A percentile compares a stretch with the other conserved stretches of the same genome.
Conservation (phyloP, 1,284 basidiomycete genomes). For the Tilletia caries region DNA sequence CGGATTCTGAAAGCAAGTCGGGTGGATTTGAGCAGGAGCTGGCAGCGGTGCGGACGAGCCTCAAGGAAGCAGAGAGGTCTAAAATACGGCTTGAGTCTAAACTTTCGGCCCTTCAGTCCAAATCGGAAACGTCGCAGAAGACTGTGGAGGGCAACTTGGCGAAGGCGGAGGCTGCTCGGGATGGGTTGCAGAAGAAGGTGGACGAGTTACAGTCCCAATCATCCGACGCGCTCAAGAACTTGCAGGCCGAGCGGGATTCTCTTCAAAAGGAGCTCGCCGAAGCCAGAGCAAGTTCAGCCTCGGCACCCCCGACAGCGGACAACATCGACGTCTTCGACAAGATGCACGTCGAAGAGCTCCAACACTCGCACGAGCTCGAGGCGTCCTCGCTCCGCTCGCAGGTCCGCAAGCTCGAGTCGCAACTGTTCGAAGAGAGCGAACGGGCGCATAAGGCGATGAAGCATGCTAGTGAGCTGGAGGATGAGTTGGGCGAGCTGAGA, state of each 20-base stretch:
- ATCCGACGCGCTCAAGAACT: constrained; percentile 23
- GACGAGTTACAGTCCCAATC: constrained; percentile 22
- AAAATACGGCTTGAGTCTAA: too few relatives aligned
- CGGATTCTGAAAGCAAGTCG: neutral
- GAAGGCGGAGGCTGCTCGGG: neutral
- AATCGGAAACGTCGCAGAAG: neutral
- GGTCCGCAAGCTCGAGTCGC: constrained; percentile 37
- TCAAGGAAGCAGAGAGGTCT: neutral
- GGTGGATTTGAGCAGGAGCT: neutral
- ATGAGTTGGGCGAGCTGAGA: constrained; percentile 16
- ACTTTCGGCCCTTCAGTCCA: too few relatives aligned
- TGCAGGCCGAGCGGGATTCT: constrained; percentile 12
- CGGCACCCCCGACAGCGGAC: too few relatives aligned
- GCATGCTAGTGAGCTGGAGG: constrained; percentile 34
- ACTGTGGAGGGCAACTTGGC: neutral
- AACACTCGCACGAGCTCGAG: constrained; percentile 35
- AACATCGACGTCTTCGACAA: constrained; percentile 25
- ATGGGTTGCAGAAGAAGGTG: neutral
- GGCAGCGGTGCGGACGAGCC: neutral
- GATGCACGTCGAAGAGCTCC: constrained; percentile 30
- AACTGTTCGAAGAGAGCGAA: constrained; percentile 39
- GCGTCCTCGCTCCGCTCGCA: constrained; percentile 30
- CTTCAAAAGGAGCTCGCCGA: neutral
- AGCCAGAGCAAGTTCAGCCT: constrained; percentile 17
- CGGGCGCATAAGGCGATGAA: constrained; percentile 30